Evolutionary conservation across 2,329 filamentous ascomycete genomes (phyloP), one percentile per base, ranked within the genome.

Genomic region (Pseudophaeomoniella oleicola): DNA sequence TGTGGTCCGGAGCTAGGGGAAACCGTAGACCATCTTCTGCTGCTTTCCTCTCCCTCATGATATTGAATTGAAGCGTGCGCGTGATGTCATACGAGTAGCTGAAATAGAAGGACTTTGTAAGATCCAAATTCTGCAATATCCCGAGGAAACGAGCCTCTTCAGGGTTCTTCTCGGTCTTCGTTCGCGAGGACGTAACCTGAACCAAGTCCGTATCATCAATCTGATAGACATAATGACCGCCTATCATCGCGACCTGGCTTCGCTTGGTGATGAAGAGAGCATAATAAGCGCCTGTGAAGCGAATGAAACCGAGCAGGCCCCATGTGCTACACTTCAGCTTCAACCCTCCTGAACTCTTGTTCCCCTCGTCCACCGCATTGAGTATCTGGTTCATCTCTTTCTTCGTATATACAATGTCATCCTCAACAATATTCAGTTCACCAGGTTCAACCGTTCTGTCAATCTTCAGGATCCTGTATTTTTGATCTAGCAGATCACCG

Each of bases 41-140:
- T 2, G 78, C 75, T 34, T 72, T 67, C 29, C 90, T 72, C 57
- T 94, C 86, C 19, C 76, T 71, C 14, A 78, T 78, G 42, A 98
- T 86, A 50, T 98, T 98, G 51, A 88, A 77, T 55, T 98, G 90
- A 33, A 98, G 64, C 1, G 86, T 93, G 37, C 78, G 75, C 1
- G 90, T 98, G 46, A 96, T 81, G 53, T 98, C 85, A 60, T 98
- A 98, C 0, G 88, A 92, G 55, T 94, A 94, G 62, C 88, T 94
- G 63, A 94, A 98, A 59, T 98, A 98, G 56, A 98, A 98, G 0
- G 83, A 92, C 39, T 81, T 73, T 0, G 81, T 86, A 41, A 98
- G 63, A 55, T 98, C 90, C 19, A 98, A 68, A 46, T 93, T 93
- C 54, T 83, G 86, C 32, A 98, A 67, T 36, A 94, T 96, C 16